phyloP scores from a whole-genome alignment of 768 basidiomycete species.

The Mycena rosella region DNA sequence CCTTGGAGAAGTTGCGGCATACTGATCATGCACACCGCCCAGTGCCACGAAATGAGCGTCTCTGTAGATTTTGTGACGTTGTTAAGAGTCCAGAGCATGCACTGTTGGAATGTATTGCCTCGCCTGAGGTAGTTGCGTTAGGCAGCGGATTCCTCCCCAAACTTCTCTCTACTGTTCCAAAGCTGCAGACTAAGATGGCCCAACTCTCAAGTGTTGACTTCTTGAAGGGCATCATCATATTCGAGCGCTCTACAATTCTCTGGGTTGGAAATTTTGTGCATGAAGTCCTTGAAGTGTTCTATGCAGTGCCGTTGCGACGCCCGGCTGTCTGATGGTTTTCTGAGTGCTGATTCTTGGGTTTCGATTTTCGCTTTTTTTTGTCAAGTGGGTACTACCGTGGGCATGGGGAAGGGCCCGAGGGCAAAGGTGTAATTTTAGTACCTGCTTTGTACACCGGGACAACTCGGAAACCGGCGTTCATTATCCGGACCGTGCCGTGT shows the following conservation, averaged over 20 bases:
- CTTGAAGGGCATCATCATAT: slow-evolving; percentile 14
- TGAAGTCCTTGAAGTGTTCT: too few species aligned
- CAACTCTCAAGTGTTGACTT: slow-evolving; percentile 1
- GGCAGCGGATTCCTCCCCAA: neutral
- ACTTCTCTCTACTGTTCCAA: neutral
- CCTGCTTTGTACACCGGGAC: neutral
- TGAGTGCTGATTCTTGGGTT: slow-evolving; percentile 2
- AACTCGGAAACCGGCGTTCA: too few species aligned
- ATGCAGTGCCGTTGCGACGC: neutral
- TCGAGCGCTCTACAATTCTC: neutral
- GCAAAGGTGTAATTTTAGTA: neutral
- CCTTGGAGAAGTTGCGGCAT: slow-evolving; percentile 7
- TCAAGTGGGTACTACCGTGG: neutral
- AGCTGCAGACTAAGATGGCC: neutral
- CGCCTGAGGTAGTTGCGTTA: neutral
- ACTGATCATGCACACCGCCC: neutral
- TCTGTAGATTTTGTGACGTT: neutral
- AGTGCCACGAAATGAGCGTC: neutral
- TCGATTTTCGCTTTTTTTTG: neutral
- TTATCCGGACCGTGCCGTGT: too few species aligned
- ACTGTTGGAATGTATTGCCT: slow-evolving; percentile 8
- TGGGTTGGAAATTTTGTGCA: neutral
- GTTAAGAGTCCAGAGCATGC: slow-evolving; percentile 15
- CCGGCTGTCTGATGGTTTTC: slow-evolving; percentile 6
- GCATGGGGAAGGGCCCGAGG: too few species aligned